Conservation (phyloP, 805 yeast genomes). For the Trichomonascus vanleenenianus region DNA sequence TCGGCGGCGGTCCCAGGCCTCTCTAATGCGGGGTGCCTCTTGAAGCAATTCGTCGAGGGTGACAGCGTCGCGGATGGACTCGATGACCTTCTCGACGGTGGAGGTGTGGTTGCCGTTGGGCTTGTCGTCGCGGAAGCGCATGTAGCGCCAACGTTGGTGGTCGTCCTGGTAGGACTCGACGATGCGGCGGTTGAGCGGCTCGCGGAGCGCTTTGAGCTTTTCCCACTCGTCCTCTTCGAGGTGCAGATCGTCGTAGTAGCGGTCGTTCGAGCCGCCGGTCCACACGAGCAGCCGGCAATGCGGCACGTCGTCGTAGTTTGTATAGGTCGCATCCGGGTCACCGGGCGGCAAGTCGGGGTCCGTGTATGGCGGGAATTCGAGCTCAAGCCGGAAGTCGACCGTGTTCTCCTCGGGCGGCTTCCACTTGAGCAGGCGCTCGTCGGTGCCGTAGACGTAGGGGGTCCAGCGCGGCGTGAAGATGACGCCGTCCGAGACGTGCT, state of each 20-base stretch:
- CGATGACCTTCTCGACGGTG: slow-evolving; percentile 74
- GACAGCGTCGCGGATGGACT: slow-evolving; percentile 82
- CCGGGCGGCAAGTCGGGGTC: slow-evolving; percentile 50
- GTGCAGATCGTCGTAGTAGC: slow-evolving; percentile 56
- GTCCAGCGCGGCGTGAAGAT: slow-evolving; percentile 87
- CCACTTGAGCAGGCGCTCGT: slow-evolving; percentile 83
- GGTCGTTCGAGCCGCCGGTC: slow-evolving; percentile 57
- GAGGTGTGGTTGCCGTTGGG: slow-evolving; percentile 75
- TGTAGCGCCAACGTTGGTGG: slow-evolving; percentile 68
- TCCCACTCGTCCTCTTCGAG: slow-evolving; percentile 76
- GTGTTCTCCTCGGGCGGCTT: slow-evolving; percentile 95
- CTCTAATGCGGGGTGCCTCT: slow-evolving; percentile 48
- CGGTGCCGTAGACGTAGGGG: slow-evolving; percentile 86
- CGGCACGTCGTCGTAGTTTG: slow-evolving; percentile 78
- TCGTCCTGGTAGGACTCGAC: slow-evolving; percentile 73
- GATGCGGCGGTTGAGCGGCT: slow-evolving; percentile 83
- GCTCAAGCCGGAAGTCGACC: slow-evolving; percentile 69
- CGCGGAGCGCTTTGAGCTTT: slow-evolving; percentile 52
- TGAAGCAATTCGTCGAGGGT: slow-evolving; percentile 64
- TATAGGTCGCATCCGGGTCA: slow-evolving; percentile 36
- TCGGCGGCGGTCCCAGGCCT: too few relatives aligned
- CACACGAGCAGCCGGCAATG: slow-evolving; percentile 60
- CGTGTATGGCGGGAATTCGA: slow-evolving; percentile 49
- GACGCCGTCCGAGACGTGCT: slow-evolving; percentile 89
- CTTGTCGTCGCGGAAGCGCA: slow-evolving; percentile 92